Conservation (phyloP, 164 flowering plant species). For the Umbilicus rupestris region DNA sequence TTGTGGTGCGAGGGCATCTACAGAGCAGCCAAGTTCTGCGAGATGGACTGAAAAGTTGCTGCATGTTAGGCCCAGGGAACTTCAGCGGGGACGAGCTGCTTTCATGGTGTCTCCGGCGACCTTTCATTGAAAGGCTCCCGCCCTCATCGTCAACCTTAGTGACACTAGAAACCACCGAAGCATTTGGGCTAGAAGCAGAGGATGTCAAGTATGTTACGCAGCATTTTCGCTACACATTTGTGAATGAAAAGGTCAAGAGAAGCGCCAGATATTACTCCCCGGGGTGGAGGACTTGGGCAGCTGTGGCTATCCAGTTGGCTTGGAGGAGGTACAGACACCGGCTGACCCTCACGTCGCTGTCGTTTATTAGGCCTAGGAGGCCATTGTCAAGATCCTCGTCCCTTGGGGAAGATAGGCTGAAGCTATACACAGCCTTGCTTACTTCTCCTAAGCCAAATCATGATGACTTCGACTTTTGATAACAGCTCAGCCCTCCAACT, state of each 20-base stretch:
- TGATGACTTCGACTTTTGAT: conserved; percentile 65
- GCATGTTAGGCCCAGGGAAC: conserved; percentile 97
- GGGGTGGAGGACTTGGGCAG: conserved; percentile 98
- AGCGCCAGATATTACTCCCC: conserved; percentile 91
- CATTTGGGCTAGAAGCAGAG: conserved; percentile 78
- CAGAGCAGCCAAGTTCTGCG: conserved; percentile 84
- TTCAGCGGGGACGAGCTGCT: conserved; percentile 91
- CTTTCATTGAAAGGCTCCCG: conserved; percentile 77
- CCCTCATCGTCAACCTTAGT: conserved; percentile 74
- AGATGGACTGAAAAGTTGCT: conserved; percentile 80
- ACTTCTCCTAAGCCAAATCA: conserved; percentile 92
- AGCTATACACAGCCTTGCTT: conserved; percentile 81
- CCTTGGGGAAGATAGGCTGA: conserved; percentile 69
- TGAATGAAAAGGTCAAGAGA: conserved; percentile 75
- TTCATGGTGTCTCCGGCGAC: conserved; percentile 85
- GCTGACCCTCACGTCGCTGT: conserved; percentile 62
- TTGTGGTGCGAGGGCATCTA: conserved; percentile 85
- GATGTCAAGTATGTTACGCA: conserved; percentile 91
- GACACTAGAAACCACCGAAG: conserved; percentile 84
- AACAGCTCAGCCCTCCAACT: background rate
- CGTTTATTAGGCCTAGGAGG: conserved; percentile 77
- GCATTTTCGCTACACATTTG: conserved; percentile 67
- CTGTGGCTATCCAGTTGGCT: conserved; percentile 87
- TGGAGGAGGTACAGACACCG: conserved; percentile 86
- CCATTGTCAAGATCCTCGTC: conserved; percentile 75